Evolutionary conservation across 2,329 filamentous ascomycete genomes (phyloP).

Genomic region (Fusarium heterosporum): DNA sequence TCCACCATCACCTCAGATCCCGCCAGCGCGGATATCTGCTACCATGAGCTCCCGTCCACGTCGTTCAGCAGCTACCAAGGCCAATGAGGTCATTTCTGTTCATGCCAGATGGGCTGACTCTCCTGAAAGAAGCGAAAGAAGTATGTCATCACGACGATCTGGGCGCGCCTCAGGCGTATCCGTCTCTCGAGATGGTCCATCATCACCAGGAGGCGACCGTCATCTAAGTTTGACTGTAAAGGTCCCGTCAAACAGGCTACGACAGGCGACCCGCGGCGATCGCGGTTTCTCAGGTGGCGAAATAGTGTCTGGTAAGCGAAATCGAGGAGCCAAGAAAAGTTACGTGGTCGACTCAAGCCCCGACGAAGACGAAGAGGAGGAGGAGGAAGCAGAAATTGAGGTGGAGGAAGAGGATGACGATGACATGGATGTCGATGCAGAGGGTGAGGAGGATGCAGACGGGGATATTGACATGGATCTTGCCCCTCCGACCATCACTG

Average conservation of each 20-base stretch:
- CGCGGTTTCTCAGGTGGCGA: conserved; percentile 59
- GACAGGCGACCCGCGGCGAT: conserved; percentile 61
- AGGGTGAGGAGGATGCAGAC: conserved; percentile 59
- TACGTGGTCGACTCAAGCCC: conserved; percentile 69
- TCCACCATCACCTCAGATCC: conserved; percentile 7
- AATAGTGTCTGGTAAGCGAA: conserved; percentile 64
- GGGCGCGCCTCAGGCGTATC: conserved; percentile 60
- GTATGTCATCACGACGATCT: conserved; percentile 66
- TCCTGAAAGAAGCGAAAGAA: conserved; percentile 52
- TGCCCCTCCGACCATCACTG: conserved; percentile 59
- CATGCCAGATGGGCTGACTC: conserved; percentile 57
- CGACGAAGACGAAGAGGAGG: conserved; percentile 60
- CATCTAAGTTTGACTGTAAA: conserved; percentile 62
- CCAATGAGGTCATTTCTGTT: conserved; percentile 58
- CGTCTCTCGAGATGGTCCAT: conserved; percentile 59
- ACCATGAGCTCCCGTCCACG: conserved; percentile 63
- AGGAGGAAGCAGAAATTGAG: conserved; percentile 53
- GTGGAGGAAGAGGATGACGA: conserved; percentile 58
- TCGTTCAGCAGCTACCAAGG: conserved; percentile 57
- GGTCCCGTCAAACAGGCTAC: conserved; percentile 63
- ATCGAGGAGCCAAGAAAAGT: conserved; percentile 67
- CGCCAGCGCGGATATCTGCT: conserved; percentile 40
- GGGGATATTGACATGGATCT: conserved; percentile 61
- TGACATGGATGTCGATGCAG: conserved; percentile 56
- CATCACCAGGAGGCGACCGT: conserved; percentile 60